Base-by-base conservation (phyloP, 2,329 filamentous ascomycete genomes). In the Chalara sp. region DNA sequence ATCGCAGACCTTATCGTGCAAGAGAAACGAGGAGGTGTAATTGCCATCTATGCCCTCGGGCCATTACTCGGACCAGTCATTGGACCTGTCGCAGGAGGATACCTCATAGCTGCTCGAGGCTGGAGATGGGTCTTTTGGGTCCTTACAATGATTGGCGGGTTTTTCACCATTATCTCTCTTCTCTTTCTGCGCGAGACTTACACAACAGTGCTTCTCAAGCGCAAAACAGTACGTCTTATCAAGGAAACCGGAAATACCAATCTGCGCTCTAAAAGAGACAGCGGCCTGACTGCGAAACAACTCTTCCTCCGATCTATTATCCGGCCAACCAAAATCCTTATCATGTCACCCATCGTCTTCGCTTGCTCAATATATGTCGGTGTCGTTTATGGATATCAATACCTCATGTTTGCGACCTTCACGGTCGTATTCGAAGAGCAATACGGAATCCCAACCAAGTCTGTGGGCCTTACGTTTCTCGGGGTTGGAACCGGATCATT, bases 1-100 rank as follows among this genome's bases (percentile, higher is more conserved):
- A 81, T 88, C 33, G 78, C 81, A 32, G 85, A 88, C 62, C 72
- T 87, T 66, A 74, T 86, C 31, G 61, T 64, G 0, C 74, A 75
- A 45, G 76, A 82, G 58, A 72, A 79, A 56, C 73, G 82, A 37
- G 81, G 78, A 10, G 67, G 70, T 4, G 78, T 78, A 48, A 83
- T 85, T 78, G 71, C 74, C 1, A 67, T 62, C 7, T 76, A 71
- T 50, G 65, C 66, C 32, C 63, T 75, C 28, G 73, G 72, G 0
- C 71, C 72, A 7, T 61, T 67, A 28, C 53, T 65, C 13, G 67
- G 67, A 2, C 70, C 71, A 6, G 48, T 57, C 29, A 39, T 55
- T 21, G 56, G 65, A 6, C 65, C 65, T 6, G 57, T 66, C 6
- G 56, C 56, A 10, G 65, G 66, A 39, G 67, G 68, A 10, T 70